Conservation (phyloP, 1,139 yeast species). For the Suhomyces yuchorum region DNA sequence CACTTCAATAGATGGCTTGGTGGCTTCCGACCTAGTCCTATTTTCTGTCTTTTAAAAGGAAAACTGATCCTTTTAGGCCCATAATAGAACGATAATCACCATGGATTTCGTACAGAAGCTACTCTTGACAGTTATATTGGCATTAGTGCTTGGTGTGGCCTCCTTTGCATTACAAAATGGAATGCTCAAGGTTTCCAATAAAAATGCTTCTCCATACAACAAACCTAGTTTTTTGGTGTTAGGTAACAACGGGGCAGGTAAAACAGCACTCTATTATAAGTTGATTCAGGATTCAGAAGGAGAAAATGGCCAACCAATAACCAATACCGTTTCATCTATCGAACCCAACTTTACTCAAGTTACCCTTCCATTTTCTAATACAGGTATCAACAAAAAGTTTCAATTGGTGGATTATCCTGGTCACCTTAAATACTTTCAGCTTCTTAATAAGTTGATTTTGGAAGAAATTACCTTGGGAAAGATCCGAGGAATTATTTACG, state of each 20-base stretch:
- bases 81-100: background rate
- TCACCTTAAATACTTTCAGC: conserved; percentile 66
- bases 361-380: conserved; percentile 38
- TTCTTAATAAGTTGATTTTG: conserved; percentile 44
- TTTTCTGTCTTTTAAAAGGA: background rate
- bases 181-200: conserved; percentile 14
- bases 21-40: background rate
- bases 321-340: conserved; percentile 46
- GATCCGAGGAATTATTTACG: conserved; percentile 66
- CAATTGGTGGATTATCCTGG: conserved; percentile 84
- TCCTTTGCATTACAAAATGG: conserved; percentile 20
- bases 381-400: conserved; percentile 35
- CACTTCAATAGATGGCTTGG: background rate
- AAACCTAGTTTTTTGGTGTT: conserved; percentile 66
- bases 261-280: conserved; percentile 62
- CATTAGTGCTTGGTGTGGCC: conserved; percentile 21
- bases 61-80: background rate
- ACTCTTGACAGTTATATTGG: conserved; percentile 22
- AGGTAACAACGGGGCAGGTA: conserved; percentile 77
- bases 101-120: conserved; percentile 26
- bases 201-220: conserved; percentile 19
- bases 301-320: conserved; percentile 14
- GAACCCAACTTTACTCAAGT: conserved; percentile 39
- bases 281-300: conserved; percentile 23
- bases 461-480: conserved; percentile 48